Evolutionary conservation across 805 yeast species (phyloP).

Genomic region (Suhomyces sp.): DNA sequence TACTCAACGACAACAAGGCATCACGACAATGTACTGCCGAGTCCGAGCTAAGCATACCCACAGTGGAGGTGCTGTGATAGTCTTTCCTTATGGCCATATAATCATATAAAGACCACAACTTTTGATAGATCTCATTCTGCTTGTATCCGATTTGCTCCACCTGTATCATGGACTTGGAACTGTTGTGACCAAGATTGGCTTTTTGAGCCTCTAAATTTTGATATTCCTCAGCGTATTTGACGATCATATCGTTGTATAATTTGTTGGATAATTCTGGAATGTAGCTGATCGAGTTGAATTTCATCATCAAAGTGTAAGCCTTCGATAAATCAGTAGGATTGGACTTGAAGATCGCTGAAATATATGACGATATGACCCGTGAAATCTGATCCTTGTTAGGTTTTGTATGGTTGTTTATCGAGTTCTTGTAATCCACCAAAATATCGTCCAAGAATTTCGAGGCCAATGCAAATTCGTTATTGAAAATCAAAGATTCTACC

Average conservation of each 20-base stretch:
- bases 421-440: conserved; percentile 41
- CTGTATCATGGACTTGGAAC: not conserved
- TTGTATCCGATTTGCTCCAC: not conserved
- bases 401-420: conserved; percentile 11
- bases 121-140: conserved; percentile 4
- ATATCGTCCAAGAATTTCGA: conserved; percentile 56
- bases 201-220: conserved; percentile 12
- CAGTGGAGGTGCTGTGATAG: conserved; percentile 17
- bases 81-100: conserved; percentile 37
- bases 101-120: conserved; percentile 32
- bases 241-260: conserved; percentile 30
- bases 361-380: conserved; percentile 41
- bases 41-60: not conserved
- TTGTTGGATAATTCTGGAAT: conserved; percentile 34
- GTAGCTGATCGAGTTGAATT: conserved; percentile 28
- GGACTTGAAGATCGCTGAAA: conserved; percentile 6
- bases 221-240: conserved; percentile 20
- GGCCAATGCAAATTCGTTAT: conserved; percentile 49
- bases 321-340: conserved; percentile 13
- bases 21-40: conserved; percentile 22
- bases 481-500: conserved; percentile 50
- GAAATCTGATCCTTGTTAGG: conserved; percentile 30
- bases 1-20: conserved; percentile 26
- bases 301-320: conserved; percentile 24
- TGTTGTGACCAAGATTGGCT: not conserved